Base-by-base conservation (phyloP, 2,329 filamentous ascomycete genomes). In the Plenodomus lindquistii region DNA sequence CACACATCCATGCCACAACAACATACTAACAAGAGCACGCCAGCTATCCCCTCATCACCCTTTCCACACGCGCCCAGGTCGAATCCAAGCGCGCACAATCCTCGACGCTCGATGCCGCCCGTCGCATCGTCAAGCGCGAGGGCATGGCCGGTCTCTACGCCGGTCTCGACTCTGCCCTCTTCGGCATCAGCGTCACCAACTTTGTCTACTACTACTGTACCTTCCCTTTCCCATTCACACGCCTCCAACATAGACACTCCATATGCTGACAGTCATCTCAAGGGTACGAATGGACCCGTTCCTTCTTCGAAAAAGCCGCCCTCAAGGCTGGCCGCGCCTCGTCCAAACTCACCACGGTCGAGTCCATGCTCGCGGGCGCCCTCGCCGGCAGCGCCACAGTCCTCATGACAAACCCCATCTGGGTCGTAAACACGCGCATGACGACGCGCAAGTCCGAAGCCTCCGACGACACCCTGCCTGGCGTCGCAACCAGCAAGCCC, bases 121-220 rank as follows among this genome's bases (percentile, higher is more conserved):
- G 86, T 63, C 85, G 86, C 65, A 97, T 99, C 70, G 82, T 99
- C 56, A 88, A 92, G 62, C 89, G 94, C 62, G 94, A 99, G 76
- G 94, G 94, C 64, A 78, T 97, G 47, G 79, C 84, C 2, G 94
- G 94, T 24, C 85, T 99, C 29, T 99, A 97, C 72, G 86, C 94
- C 6, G 94, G 94, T 36, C 84, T 99, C 50, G 91, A 96, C 73
- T 95, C 89, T 54, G 94, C 94, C 42, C 81, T 99, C 38, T 97
- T 99, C 74, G 94, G 94, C 72, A 97, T 99, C 79, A 94, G 89
- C 74, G 87, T 99, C 62, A 99, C 94, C 65, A 99, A 99, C 80
- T 99, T 99, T 72, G 93, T 99, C 40, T 99, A 99, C 81, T 99
- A 99, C 79, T 99, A 97, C 81, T 99, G 90, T 80, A 60, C 27